Evolutionary conservation across 2,329 filamentous ascomycete genomes (phyloP), one percentile per base, ranked within the genome.

Genomic region (Pseudogymnoascus sp.): DNA sequence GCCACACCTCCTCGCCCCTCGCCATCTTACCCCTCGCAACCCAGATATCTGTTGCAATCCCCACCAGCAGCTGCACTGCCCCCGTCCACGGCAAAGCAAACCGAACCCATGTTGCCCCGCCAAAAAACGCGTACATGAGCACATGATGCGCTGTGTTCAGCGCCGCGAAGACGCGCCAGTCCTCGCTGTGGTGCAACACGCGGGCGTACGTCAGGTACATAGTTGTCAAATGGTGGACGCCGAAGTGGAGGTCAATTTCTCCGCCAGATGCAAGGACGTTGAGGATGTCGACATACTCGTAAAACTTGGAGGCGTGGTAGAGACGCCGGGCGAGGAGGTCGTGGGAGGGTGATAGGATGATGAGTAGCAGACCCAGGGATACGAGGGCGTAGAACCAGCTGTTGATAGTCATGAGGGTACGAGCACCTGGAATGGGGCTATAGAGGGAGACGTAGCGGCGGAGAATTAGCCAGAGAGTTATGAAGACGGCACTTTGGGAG

Each of bases 81-180:
- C 68, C 69, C 15, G 69, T 70, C 37, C 66, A 60, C 9, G 68
- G 68, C 33, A 71, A 40, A 7, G 69, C 59, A n/a, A 64, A 61
- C 19, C 35, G 40, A 19, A 67, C 62, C 11, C 65, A 15, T 3
- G 33, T 23, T 4, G 59, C 62, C 7, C 72, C 70, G 31, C 70
- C 71, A 66, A 74, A 74, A 61, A 71, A 74, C 1, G 68, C 67
- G 62, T 73, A 73, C 72, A 73, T 72, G 46, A 72, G 65, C 23
- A 67, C 64, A 63, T 73, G 70, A 56, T 72, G 70, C 26, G 72
- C 62, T 21, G 71, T 67, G 56, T 74, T 72, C 19, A 71, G 60
- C 3, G 56, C 63, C n/a, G 69, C 72, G 38, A 74, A 68, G 9
- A 70, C 21, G 53, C 68, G 66, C 72, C 72, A 74, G 11, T 69